phyloP scores from a whole-genome alignment of 169 alveolate species.

The Cryptosporidium ryanae region DNA sequence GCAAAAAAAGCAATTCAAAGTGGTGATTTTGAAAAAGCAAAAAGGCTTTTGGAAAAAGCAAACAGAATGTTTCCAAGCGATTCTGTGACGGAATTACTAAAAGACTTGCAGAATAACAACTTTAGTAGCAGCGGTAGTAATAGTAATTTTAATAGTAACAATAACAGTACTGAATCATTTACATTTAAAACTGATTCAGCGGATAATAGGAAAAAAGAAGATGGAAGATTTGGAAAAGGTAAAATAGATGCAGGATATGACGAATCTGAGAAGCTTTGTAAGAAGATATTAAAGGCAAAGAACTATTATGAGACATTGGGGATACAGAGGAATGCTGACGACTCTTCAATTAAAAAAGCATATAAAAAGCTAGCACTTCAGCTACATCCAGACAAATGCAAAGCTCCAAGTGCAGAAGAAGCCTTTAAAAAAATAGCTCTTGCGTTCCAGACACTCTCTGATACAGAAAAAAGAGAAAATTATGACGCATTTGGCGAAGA shows the following conservation, averaged over 20 bases:
- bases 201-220: not conserved
- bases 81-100: slow-evolving; percentile 72
- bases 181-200: not conserved
- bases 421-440: slow-evolving; percentile 93
- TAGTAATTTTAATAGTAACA: not conserved
- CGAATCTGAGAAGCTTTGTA: slow-evolving; percentile 75
- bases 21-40: slow-evolving; percentile 82
- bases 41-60: slow-evolving; percentile 80
- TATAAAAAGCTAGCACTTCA: slow-evolving; percentile 94
- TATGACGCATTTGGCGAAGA: slow-evolving; percentile 87
- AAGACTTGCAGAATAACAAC: not conserved
- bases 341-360: slow-evolving; percentile 90
- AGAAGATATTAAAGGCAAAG: slow-evolving; percentile 85
- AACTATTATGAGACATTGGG: slow-evolving; percentile 92
- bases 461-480: slow-evolving; percentile 87
- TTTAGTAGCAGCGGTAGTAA: not conserved
- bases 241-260: slow-evolving; percentile 18
- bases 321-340: slow-evolving; percentile 88
- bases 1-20: slow-evolving; percentile 80
- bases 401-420: slow-evolving; percentile 94
- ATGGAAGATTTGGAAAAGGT: not conserved
- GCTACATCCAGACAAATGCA: slow-evolving; percentile 97
- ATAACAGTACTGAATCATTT: not conserved
- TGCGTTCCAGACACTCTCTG: slow-evolving; percentile 92
- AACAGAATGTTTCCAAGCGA: slow-evolving; percentile 83